Conservation (phyloP, 768 basidiomycete genomes). For the Boletus pseudo-olivaceus region DNA sequence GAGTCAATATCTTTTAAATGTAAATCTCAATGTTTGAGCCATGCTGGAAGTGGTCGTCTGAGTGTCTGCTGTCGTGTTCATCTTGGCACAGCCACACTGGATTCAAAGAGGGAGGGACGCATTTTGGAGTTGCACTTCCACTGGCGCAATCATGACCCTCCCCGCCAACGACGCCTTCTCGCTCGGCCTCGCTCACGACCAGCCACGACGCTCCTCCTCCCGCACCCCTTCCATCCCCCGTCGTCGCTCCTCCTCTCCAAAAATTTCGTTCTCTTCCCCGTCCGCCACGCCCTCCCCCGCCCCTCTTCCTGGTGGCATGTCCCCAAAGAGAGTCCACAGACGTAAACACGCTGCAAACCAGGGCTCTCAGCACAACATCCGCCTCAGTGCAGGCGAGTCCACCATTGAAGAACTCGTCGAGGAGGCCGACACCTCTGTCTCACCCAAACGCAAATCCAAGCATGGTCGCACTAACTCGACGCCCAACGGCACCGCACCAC, state of each 20-base stretch:
- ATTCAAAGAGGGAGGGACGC: neutral
- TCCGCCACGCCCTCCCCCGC: slow-evolving; percentile 19
- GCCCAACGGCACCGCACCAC: slow-evolving; percentile 4
- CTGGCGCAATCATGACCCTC: slow-evolving; percentile 23
- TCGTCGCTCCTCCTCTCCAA: slow-evolving; percentile 47
- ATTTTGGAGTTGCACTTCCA: neutral
- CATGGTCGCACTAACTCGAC: slow-evolving; percentile 9
- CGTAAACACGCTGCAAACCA: slow-evolving; percentile 23
- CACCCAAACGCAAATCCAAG: slow-evolving; percentile 20
- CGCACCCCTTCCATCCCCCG: slow-evolving; percentile 27
- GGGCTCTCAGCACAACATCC: slow-evolving; percentile 21
- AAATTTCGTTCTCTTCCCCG: slow-evolving; percentile 41
- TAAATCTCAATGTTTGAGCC: too few relatives aligned
- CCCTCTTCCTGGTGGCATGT: slow-evolving; percentile 27
- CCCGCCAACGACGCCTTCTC: slow-evolving; percentile 37
- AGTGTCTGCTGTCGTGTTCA: neutral
- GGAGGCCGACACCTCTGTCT: slow-evolving; percentile 14
- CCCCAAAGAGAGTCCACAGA: slow-evolving; percentile 31
- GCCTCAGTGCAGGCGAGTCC: slow-evolving; percentile 8
- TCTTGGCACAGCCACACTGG: slow-evolving; percentile 13
- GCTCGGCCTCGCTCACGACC: slow-evolving; percentile 35
- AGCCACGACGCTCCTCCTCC: slow-evolving; percentile 27
- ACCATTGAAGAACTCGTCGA: slow-evolving; percentile 26
- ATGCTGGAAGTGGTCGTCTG: neutral
- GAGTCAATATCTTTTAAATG: slow-evolving; percentile 24